Evolutionary conservation across 1,284 basidiomycete genomes (phyloP).

Genomic region (Leucoagaricus sp.): DNA sequence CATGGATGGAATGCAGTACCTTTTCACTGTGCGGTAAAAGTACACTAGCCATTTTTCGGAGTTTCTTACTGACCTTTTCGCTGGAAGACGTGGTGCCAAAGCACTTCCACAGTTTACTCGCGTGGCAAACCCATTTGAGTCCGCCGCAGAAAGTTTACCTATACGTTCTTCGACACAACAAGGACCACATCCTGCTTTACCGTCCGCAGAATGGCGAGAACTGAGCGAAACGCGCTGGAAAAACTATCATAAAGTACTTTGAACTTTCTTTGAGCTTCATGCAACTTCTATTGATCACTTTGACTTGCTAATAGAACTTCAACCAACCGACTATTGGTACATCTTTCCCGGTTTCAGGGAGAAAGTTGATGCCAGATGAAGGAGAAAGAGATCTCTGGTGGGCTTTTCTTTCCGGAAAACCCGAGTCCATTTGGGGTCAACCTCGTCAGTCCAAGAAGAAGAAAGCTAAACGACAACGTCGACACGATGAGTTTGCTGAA

Average conservation of each 20-base stretch:
- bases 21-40: constrained; percentile 75
- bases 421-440: constrained; percentile 66
- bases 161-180: constrained; percentile 18
- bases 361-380: constrained; percentile 60
- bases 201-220: constrained; percentile 65
- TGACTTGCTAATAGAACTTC: constrained; percentile 56
- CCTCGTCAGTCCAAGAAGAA: constrained; percentile 44
- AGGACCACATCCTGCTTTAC: constrained; percentile 40
- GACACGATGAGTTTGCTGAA: constrained; percentile 19
- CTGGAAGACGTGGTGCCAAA: constrained; percentile 62
- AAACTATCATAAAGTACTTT: constrained; percentile 61
- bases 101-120: constrained; percentile 61
- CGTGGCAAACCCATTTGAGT: constrained; percentile 66
- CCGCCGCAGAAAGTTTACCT: constrained; percentile 25
- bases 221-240: constrained; percentile 57
- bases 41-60: not conserved
- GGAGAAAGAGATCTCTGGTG: constrained; percentile 76
- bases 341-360: constrained; percentile 23
- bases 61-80: constrained; percentile 6
- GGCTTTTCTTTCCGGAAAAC: constrained; percentile 69
- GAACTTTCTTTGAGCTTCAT: not conserved
- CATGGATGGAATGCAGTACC: constrained; percentile 74
- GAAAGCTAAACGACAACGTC: constrained; percentile 20
- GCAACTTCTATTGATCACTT: not conserved
- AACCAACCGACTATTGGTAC: constrained; percentile 55